Conservation (phyloP, 2,329 filamentous ascomycete species). For the Pyrenochaeta sp. region DNA sequence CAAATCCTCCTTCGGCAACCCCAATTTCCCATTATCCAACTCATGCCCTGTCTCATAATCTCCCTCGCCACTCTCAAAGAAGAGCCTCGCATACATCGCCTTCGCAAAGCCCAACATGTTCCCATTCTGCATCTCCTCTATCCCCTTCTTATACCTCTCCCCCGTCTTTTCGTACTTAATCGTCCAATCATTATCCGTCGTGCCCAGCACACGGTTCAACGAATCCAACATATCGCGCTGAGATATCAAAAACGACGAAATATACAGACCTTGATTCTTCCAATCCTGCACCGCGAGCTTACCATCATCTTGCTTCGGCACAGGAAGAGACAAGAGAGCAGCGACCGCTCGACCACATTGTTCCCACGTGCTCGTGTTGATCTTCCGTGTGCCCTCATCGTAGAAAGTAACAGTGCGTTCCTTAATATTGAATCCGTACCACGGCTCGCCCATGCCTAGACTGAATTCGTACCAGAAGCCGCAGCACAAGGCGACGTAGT, state of each 20-base stretch:
- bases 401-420: conserved; percentile 40
- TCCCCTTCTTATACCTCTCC: conserved; percentile 61
- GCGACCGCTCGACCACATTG: conserved; percentile 66
- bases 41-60: conserved; percentile 25
- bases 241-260: conserved; percentile 45
- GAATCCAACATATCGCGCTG: conserved; percentile 72
- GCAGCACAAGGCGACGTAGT: conserved; percentile 22
- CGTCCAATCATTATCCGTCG: conserved; percentile 67
- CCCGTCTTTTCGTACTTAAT: conserved; percentile 59
- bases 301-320: conserved; percentile 12
- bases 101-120: conserved; percentile 53
- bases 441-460: conserved; percentile 33
- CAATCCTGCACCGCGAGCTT: conserved; percentile 13
- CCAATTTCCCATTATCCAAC: conserved; percentile 62
- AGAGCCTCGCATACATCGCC: conserved; percentile 54
- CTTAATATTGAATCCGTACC: conserved; percentile 50
- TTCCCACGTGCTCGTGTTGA: conserved; percentile 64
- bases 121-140: conserved; percentile 57
- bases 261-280: conserved; percentile 24
- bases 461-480: conserved; percentile 53
- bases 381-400: conserved; percentile 38
- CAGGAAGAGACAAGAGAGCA: conserved; percentile 49
- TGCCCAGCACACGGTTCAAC: conserved; percentile 66
- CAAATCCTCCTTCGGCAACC: conserved; percentile 65
- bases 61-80: conserved; percentile 22